phyloP scores from a whole-genome alignment of 108 stramenopile genomes.

The Nannochloropsis gaditana region DNA sequence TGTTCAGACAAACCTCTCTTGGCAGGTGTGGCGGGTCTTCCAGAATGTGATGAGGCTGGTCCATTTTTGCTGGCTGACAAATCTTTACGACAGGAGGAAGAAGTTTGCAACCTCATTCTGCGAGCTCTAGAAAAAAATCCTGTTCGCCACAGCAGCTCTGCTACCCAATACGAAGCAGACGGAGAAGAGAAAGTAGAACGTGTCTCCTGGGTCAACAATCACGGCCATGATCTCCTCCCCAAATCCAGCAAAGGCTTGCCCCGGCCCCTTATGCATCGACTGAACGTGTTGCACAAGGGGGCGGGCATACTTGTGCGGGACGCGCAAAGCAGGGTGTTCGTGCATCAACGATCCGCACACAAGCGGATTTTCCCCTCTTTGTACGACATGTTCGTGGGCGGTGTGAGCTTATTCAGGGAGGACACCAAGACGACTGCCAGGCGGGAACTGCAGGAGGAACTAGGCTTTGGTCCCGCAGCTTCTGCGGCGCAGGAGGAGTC shows the following conservation, averaged over 20 bases:
- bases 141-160: background rate
- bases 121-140: background rate
- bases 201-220: slow-evolving; percentile 32
- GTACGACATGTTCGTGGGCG: slow-evolving; percentile 42
- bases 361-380: slow-evolving; percentile 36
- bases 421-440: slow-evolving; percentile 1
- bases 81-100: background rate
- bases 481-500: background rate
- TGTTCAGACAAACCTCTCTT: background rate
- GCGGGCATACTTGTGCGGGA: slow-evolving; percentile 27
- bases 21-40: background rate
- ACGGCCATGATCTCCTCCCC: slow-evolving; percentile 23
- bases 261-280: slow-evolving; percentile 22
- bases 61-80: background rate
- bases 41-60: background rate
- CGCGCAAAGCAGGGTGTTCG: slow-evolving; percentile 24
- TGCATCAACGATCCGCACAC: slow-evolving; percentile 26
- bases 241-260: slow-evolving; percentile 20
- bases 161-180: background rate
- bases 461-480: slow-evolving; percentile 2
- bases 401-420: slow-evolving; percentile 25
- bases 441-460: slow-evolving; percentile 33
- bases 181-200: slow-evolving; percentile 15
- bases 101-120: background rate
- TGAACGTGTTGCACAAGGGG: slow-evolving; percentile 30